Evolutionary conservation across 371 early-diverging fungal species (phyloP).

Genomic region (Apophysomyces variabilis): DNA sequence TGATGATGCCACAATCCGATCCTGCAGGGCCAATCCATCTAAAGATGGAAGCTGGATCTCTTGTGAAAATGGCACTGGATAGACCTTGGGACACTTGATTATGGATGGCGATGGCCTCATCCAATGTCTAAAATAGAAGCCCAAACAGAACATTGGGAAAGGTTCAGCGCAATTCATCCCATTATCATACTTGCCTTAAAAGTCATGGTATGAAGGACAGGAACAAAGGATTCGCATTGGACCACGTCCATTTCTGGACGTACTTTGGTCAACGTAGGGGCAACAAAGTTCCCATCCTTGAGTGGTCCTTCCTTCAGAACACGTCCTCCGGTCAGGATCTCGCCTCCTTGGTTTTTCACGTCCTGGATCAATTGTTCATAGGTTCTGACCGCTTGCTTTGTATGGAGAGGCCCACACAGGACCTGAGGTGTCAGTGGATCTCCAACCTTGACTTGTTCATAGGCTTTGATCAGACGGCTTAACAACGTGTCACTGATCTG

Average conservation of each 20-base stretch:
- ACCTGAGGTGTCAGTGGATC: constrained; percentile 84
- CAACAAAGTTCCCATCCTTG: constrained; percentile 87
- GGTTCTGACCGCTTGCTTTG: constrained; percentile 79
- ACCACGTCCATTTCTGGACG: constrained; percentile 78
- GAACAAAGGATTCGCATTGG: constrained; percentile 95
- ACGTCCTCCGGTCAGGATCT: constrained; percentile 85
- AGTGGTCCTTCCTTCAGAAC: constrained; percentile 56
- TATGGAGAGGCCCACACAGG: constrained; percentile 95
- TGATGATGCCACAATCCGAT: constrained; percentile 97
- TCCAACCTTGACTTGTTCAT: constrained; percentile 89
- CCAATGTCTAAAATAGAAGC: constrained; percentile 54
- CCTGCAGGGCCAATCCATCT: constrained; percentile 94
- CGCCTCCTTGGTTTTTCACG: constrained; percentile 86
- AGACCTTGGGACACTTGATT: constrained; percentile 93
- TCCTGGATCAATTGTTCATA: constrained; percentile 76
- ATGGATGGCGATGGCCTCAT: constrained; percentile 89
- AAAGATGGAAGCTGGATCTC: constrained; percentile 83
- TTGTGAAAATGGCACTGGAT: constrained; percentile 87
- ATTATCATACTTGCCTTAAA: constrained; percentile 55
- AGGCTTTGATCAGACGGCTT: constrained; percentile 80
- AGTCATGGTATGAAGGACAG: constrained; percentile 89
- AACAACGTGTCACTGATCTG: constrained; percentile 88
- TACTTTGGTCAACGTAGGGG: constrained; percentile 90
- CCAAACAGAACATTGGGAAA: too few relatives aligned
- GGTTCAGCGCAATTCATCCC: too few relatives aligned